These are phyloP conservation scores for Rhodotorula sp. DNA, from an alignment of 1,284 basidiomycete species.

Conservation along the genomic window DNA sequence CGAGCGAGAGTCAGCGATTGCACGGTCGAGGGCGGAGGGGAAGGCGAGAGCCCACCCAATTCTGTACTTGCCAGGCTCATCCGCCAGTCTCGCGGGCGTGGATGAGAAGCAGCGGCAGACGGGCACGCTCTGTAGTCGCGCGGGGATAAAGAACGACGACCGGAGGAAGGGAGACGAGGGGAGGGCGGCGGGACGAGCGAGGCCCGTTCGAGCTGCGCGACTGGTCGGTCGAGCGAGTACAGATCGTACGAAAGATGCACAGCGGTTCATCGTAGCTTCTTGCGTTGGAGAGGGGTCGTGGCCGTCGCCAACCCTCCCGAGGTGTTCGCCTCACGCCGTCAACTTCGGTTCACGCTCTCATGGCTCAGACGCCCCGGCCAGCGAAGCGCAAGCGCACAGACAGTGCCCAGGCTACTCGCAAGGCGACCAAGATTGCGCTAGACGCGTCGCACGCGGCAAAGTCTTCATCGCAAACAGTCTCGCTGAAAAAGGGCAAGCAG, in stretches of 20 bases:
- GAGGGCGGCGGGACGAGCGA: not conserved
- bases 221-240: not conserved
- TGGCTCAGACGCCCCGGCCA: conserved; percentile 2
- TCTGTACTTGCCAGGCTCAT: not conserved
- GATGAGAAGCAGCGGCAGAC: not conserved
- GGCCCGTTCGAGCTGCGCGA: not conserved
- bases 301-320: not conserved
- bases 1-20: not conserved
- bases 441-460: not conserved
- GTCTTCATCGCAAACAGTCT: not conserved
- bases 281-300: not conserved
- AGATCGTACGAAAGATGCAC: not conserved
- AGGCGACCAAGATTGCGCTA: not conserved
- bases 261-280: not conserved
- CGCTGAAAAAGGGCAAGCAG: not conserved
- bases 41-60: conserved; percentile 6
- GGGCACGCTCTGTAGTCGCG: not conserved
- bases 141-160: not conserved
- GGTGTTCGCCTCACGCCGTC: not conserved
- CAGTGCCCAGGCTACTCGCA: not conserved
- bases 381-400: conserved; percentile 4
- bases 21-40: not conserved
- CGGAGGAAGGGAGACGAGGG: not conserved
- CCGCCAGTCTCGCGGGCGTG: fast-evolving
- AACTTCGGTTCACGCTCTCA: not conserved